A percentile compares a stretch with the other conserved stretches of the same genome.
Conservation (phyloP, 2,329 filamentous ascomycete genomes). For the Fusarium fujikuroi region DNA sequence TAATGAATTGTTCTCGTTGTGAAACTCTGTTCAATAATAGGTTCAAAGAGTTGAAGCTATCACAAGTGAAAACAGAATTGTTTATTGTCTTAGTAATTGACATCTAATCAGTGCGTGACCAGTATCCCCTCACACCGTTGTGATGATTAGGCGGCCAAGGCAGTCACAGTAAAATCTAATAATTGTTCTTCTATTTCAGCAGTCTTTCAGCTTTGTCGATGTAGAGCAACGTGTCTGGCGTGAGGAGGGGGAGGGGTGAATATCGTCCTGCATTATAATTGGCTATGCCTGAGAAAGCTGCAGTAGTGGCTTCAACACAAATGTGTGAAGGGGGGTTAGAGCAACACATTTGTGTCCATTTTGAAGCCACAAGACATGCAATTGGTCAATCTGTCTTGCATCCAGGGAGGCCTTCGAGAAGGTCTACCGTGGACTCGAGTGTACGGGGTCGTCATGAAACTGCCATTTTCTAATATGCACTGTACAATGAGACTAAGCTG, state of each 20-base stretch:
- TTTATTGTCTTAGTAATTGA: background rate
- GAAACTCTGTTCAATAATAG: fast-evolving
- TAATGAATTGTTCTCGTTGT: fast-evolving
- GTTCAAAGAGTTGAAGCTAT: background rate
- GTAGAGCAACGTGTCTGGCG: background rate
- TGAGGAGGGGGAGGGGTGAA: background rate
- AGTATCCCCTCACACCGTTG: background rate
- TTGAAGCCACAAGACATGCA: fast-evolving
- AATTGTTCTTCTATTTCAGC: fast-evolving
- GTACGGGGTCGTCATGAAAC: fast-evolving
- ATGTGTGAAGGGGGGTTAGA: background rate
- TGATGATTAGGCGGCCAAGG: background rate
- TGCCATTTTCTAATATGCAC: fast-evolving
- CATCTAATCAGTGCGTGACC: fast-evolving
- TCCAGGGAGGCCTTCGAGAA: fast-evolving
- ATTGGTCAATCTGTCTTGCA: background rate
- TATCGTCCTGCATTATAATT: fast-evolving
- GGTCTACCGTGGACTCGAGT: fast-evolving
- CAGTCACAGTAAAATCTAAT: fast-evolving
- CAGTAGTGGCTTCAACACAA: background rate
- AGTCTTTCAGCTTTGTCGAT: fast-evolving
- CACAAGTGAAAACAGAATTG: fast-evolving
- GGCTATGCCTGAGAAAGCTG: background rate
- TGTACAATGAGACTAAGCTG: background rate
- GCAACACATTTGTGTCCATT: background rate